Evolutionary conservation across 2,329 filamentous ascomycete genomes (phyloP).

Genomic region (Blastomyces gilchristii): DNA sequence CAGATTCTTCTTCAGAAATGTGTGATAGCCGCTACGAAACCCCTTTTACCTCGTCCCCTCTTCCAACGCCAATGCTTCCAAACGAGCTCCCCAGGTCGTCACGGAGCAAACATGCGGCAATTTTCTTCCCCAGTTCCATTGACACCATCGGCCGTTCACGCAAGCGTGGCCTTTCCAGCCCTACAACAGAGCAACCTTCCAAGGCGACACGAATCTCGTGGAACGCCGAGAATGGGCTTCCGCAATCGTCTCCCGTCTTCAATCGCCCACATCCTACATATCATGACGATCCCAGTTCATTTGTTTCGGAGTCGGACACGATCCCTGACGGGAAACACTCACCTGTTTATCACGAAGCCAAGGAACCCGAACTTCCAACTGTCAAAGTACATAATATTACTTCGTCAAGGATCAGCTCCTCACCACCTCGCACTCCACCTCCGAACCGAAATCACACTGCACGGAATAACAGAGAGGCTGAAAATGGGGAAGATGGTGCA

Average conservation of each 20-base stretch:
- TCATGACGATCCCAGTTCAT: constrained; percentile 59
- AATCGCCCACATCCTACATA: constrained; percentile 64
- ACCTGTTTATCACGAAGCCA: constrained; percentile 54
- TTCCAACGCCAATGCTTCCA: constrained; percentile 74
- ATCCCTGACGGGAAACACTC: constrained; percentile 46
- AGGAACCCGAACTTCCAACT: constrained; percentile 68
- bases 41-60: constrained; percentile 66
- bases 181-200: constrained; percentile 42
- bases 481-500: constrained; percentile 62
- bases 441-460: constrained; percentile 45
- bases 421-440: constrained; percentile 74
- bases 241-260: constrained; percentile 80
- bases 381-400: constrained; percentile 29
- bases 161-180: constrained; percentile 64
- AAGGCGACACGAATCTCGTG: constrained; percentile 55
- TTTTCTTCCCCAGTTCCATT: constrained; percentile 34
- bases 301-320: constrained; percentile 62
- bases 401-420: constrained; percentile 56
- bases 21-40: constrained; percentile 50
- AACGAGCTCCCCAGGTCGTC: constrained; percentile 59
- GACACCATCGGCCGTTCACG: constrained; percentile 42
- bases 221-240: constrained; percentile 66
- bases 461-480: constrained; percentile 43
- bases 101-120: constrained; percentile 35
- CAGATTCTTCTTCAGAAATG: constrained; percentile 75